phyloP scores from a whole-genome alignment of 768 basidiomycete genomes.

The Macrolepiota dolichaula region DNA sequence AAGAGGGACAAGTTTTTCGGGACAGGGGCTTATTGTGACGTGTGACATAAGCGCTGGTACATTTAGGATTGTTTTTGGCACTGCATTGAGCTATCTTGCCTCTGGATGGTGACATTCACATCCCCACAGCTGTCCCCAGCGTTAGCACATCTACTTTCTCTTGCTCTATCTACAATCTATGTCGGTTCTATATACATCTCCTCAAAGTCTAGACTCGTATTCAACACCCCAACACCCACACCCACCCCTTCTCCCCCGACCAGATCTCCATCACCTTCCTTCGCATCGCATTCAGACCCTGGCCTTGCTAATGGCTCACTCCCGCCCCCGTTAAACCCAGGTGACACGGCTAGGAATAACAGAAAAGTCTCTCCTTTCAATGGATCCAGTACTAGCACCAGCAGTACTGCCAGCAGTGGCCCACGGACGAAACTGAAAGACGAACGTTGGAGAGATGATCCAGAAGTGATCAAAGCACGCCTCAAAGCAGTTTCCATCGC shows the following conservation, averaged over 20 bases:
- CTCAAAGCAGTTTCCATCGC: conserved; percentile 64
- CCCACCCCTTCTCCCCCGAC: not conserved
- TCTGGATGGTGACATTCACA: not conserved
- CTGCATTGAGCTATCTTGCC: not conserved
- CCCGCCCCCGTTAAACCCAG: too few relatives aligned
- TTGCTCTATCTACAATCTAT: conserved; percentile 61
- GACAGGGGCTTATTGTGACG: too few relatives aligned
- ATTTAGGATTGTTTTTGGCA: too few relatives aligned
- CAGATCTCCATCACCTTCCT: too few relatives aligned
- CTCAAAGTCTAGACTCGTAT: conserved; percentile 57
- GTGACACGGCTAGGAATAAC: not conserved
- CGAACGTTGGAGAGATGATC: conserved; percentile 76
- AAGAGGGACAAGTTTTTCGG: too few relatives aligned
- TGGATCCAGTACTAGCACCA: not conserved
- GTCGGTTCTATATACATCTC: conserved; percentile 83
- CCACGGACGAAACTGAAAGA: conserved; percentile 22
- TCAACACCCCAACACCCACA: conserved; percentile 15
- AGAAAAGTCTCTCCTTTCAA: not conserved
- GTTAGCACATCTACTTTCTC: conserved; percentile 46
- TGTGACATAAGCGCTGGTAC: too few relatives aligned
- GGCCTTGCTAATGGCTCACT: too few relatives aligned
- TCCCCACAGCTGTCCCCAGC: not conserved
- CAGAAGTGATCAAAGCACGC: conserved; percentile 79
- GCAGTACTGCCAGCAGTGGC: conserved; percentile 18
- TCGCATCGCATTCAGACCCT: too few relatives aligned